These are phyloP conservation scores for Torulaspora globosa DNA, from an alignment of 1,139 yeast species.

Conservation along the genomic window DNA sequence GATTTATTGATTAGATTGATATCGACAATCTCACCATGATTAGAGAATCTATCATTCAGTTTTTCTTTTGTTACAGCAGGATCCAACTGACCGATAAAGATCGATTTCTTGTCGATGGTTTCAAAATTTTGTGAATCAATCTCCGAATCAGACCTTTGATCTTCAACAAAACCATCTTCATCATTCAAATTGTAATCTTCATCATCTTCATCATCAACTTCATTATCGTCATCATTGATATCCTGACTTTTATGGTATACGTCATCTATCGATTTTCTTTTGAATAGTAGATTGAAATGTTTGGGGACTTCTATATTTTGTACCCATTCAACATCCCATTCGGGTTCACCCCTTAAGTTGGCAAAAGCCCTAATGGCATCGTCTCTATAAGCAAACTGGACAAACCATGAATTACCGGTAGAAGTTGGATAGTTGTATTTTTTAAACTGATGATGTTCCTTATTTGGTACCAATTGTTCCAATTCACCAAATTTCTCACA, in stretches of 20 bases:
- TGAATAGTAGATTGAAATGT: constrained; percentile 24
- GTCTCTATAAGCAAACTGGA: constrained; percentile 77
- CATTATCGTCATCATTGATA: constrained; percentile 20
- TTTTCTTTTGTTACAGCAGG: constrained; percentile 52
- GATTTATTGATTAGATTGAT: constrained; percentile 51
- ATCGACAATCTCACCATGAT: constrained; percentile 60
- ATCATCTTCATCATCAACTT: constrained; percentile 3
- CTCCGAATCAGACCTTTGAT: constrained; percentile 14
- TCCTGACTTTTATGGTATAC: constrained; percentile 10
- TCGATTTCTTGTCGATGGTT: constrained; percentile 62
- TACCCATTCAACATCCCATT: constrained; percentile 74
- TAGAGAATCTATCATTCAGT: constrained; percentile 53
- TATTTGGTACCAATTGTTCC: constrained; percentile 60
- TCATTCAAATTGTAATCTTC: not conserved
- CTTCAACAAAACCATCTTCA: constrained; percentile 8
- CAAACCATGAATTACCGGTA: constrained; percentile 58
- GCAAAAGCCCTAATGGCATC: constrained; percentile 90
- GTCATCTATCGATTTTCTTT: constrained; percentile 5
- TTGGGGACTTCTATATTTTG: constrained; percentile 61
- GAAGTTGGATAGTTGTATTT: constrained; percentile 34
- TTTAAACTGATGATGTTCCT: constrained; percentile 37
- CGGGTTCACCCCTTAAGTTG: constrained; percentile 49
- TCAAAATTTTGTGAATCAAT: constrained; percentile 2
- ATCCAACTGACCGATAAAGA: constrained; percentile 73
- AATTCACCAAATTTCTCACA: constrained; percentile 64